Conservation (phyloP, 305 asterid genomes). For the Vinca major region DNA sequence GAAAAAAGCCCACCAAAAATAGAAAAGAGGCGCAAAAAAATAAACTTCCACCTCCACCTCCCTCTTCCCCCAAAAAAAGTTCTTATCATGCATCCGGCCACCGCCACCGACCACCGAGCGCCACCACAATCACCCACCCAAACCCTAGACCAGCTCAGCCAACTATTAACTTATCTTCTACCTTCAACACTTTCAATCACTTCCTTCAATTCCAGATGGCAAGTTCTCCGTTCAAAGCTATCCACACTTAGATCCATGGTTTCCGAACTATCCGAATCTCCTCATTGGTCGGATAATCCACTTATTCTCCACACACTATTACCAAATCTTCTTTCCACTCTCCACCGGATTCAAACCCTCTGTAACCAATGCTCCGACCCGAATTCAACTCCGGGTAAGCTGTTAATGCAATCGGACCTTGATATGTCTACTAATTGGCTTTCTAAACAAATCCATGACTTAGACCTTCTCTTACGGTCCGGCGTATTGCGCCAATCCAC, state of each 20-base stretch:
- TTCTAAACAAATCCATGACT: conserved; percentile 51
- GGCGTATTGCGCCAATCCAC: conserved; percentile 82
- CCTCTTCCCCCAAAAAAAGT: not conserved
- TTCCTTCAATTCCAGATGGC: conserved; percentile 61
- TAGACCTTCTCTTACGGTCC: conserved; percentile 70
- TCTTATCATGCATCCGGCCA: not conserved
- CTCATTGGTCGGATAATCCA: conserved; percentile 64
- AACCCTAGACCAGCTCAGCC: conserved; percentile 27
- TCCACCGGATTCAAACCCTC: conserved; percentile 47
- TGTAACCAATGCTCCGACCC: conserved; percentile 42
- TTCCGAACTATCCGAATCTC: conserved; percentile 41
- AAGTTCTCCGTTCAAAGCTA: conserved; percentile 53
- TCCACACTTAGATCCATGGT: conserved; percentile 31
- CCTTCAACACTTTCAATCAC: conserved; percentile 39
- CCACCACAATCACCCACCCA: conserved; percentile 25
- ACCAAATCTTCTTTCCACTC: conserved; percentile 46
- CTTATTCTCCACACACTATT: conserved; percentile 40
- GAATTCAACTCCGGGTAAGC: conserved; percentile 52
- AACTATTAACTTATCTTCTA: conserved; percentile 33
- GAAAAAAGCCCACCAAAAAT: not conserved
- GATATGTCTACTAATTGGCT: conserved; percentile 86
- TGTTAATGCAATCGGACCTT: conserved; percentile 86
- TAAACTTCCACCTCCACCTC: not conserved
- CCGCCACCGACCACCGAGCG: conserved; percentile 1
- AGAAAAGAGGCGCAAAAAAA: not conserved